A percentile compares a stretch with the other conserved stretches of the same genome.
Conservation (phyloP, 768 basidiomycete genomes). For the Kwoniella bestiolae region DNA sequence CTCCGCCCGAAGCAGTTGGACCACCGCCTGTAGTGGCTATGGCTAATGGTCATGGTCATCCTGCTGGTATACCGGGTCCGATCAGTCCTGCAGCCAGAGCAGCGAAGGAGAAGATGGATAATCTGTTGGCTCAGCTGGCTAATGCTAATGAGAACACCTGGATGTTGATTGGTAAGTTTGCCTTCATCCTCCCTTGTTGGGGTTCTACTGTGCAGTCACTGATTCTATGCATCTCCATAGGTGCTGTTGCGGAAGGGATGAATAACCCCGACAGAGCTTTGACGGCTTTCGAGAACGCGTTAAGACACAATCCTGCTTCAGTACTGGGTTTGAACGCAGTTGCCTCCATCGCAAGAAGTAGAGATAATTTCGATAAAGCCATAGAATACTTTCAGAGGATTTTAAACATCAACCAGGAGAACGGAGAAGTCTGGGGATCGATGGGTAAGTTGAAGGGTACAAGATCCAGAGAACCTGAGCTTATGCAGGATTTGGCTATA, state of each 20-base stretch:
- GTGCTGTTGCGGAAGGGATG: conserved; percentile 94
- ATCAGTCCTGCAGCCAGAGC: conserved; percentile 28
- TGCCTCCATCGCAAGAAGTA: conserved; percentile 94
- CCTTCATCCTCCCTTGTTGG: conserved; percentile 6
- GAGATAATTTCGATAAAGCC: conserved; percentile 96
- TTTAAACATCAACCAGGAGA: conserved; percentile 85
- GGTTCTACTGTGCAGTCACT: neutral
- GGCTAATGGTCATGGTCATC: conserved; percentile 37
- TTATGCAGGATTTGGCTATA: neutral
- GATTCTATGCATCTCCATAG: conserved; percentile 60
- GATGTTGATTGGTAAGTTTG: conserved; percentile 87
- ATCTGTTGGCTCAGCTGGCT: conserved; percentile 65
- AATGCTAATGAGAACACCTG: conserved; percentile 92
- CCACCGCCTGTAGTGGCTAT: conserved; percentile 20
- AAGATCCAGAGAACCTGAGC: neutral
- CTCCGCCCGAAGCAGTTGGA: conserved; percentile 29
- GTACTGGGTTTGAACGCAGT: conserved; percentile 89
- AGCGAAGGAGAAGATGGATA: conserved; percentile 49
- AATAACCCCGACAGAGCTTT: conserved; percentile 86
- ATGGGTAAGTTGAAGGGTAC: conserved; percentile 64
- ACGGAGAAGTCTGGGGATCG: conserved; percentile 98
- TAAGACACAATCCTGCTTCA: conserved; percentile 92
- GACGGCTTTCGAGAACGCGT: conserved; percentile 89
- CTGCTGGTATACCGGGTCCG: conserved; percentile 3
- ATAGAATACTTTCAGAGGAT: conserved; percentile 96